Evolutionary conservation across 805 yeast genomes (phyloP).

Genomic region (Candida verbasci): DNA sequence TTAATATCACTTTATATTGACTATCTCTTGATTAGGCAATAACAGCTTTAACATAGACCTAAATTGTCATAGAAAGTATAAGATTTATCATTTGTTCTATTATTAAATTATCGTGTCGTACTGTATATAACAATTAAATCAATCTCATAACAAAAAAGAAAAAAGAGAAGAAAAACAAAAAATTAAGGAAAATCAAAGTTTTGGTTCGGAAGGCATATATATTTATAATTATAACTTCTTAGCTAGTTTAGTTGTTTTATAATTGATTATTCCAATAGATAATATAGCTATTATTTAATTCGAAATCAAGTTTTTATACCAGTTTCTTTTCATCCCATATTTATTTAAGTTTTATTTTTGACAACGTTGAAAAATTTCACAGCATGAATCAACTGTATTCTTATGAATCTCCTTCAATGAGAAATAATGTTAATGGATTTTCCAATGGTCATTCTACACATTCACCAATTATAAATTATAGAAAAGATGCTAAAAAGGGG

Average conservation of each 20-base stretch:
- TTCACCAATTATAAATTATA: slow-evolving; percentile 46
- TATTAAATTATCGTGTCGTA: slow-evolving; percentile 5
- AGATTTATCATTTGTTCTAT: no score
- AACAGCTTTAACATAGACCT: no score
- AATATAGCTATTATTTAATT: no score
- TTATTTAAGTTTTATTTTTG: no score
- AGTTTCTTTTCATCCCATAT: no score
- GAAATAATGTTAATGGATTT: no score
- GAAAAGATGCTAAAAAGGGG: slow-evolving; percentile 22
- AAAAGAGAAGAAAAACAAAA: not conserved
- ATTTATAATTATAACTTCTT: not conserved
- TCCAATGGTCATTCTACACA: slow-evolving; percentile 22
- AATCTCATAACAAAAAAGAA: slow-evolving; percentile 1
- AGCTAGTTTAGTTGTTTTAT: no score
- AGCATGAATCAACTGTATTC: slow-evolving; percentile 18
- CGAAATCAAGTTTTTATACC: no score
- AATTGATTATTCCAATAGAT: no score
- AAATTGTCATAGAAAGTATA: slow-evolving; percentile 4
- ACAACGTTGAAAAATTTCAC: not conserved
- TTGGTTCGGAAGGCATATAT: not conserved
- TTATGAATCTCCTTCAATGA: slow-evolving; percentile 4
- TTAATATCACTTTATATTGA: no score
- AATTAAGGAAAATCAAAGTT: not conserved
- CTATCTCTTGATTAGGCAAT: no score
- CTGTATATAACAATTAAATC: slow-evolving; percentile 1